Evolutionary conservation across 1,139 yeast species (phyloP).

Genomic region (Blastobotrys buckinghamii): DNA sequence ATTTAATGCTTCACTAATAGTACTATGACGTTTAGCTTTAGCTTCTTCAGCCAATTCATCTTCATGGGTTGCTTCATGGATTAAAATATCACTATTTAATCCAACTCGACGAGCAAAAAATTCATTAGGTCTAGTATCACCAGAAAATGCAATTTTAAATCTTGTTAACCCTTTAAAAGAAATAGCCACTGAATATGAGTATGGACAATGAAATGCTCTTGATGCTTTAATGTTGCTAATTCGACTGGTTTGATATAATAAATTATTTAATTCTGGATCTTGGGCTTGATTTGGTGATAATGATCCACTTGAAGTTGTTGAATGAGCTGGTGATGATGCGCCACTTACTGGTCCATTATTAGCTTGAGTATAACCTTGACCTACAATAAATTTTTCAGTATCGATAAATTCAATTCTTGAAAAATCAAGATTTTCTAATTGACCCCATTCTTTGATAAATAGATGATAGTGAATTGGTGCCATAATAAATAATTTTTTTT

Average conservation of each 20-base stretch:
- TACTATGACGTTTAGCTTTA: conserved; percentile 75
- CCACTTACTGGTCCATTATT: not conserved
- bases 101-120: conserved; percentile 60
- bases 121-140: conserved; percentile 85
- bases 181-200: conserved; percentile 71
- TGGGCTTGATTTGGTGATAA: not conserved
- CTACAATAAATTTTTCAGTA: conserved; percentile 54
- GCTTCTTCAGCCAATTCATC: conserved; percentile 81
- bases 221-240: conserved; percentile 39
- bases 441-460: conserved; percentile 68
- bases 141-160: conserved; percentile 82
- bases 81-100: conserved; percentile 59
- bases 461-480: conserved; percentile 71
- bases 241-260: not conserved
- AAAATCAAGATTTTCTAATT: conserved; percentile 46
- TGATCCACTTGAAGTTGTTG: conserved; percentile 1
- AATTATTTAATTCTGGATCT: not conserved
- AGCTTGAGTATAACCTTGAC: conserved; percentile 21
- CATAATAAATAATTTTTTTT: conserved; percentile 45
- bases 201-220: conserved; percentile 77
- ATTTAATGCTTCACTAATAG: conserved; percentile 77
- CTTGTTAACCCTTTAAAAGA: conserved; percentile 35
- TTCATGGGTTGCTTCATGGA: conserved; percentile 92
- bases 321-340: not conserved
- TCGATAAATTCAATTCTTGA: conserved; percentile 50